Conservation (phyloP, 345 rosid species). For the Ceriops decandra region DNA sequence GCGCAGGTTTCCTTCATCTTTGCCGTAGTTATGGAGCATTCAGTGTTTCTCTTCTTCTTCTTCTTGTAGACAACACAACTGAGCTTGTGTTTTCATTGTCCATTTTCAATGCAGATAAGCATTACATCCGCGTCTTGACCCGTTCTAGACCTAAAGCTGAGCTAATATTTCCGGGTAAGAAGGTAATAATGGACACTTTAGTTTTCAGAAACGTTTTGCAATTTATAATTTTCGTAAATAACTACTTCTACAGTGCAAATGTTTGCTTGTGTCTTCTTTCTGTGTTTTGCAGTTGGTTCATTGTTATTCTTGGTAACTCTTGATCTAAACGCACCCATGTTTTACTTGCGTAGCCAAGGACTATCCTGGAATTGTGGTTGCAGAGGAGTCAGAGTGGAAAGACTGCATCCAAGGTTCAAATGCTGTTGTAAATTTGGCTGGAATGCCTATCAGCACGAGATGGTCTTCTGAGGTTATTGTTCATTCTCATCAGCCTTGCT, state of each 20-base stretch:
- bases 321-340: background rate
- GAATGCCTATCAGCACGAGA: constrained; percentile 82
- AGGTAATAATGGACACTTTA: constrained; percentile 52
- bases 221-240: too few species aligned
- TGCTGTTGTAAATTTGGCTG: constrained; percentile 94
- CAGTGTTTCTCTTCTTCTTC: background rate
- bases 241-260: too few species aligned
- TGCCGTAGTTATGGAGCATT: background rate
- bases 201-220: too few species aligned
- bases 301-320: constrained; percentile 8
- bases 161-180: constrained; percentile 94
- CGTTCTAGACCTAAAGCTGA: constrained; percentile 84
- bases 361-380: constrained; percentile 66
- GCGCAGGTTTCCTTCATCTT: constrained; percentile 46
- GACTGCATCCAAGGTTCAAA: constrained; percentile 66
- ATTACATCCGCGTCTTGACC: constrained; percentile 65
- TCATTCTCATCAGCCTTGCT: background rate
- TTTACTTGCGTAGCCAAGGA: constrained; percentile 43
- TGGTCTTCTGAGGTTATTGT: constrained; percentile 86
- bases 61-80: background rate
- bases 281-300: background rate
- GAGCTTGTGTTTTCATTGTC: background rate
- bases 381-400: constrained; percentile 75
- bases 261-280: too few species aligned
- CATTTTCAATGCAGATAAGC: constrained; percentile 51